Conservation (phyloP, 495 filamentous ascomycete genomes). For the Penicillium cosmopolitanum region DNA sequence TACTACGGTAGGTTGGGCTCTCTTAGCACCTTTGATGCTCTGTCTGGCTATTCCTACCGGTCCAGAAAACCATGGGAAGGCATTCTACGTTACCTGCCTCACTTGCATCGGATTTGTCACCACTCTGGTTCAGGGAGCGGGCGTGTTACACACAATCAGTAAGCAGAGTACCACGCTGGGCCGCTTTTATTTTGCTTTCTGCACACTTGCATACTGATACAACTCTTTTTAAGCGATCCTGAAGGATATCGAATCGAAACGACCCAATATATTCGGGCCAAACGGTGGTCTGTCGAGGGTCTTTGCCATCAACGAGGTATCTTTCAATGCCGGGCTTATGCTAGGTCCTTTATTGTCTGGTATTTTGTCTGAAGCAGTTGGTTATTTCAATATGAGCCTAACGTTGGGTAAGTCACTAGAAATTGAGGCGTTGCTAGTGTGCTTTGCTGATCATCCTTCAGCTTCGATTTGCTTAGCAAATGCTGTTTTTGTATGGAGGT, state of each 20-base stretch:
- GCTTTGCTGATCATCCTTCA: not conserved
- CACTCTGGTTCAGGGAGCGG: not conserved
- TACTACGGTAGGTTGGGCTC: constrained; percentile 15
- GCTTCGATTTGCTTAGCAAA: not conserved
- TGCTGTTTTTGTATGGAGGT: not conserved
- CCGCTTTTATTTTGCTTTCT: not conserved
- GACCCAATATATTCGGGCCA: not conserved
- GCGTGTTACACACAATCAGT: constrained; percentile 6
- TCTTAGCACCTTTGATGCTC: constrained; percentile 17
- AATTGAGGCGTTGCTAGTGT: not conserved
- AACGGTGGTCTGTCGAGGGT: constrained; percentile 4
- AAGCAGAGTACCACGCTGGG: not conserved
- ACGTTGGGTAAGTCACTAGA: constrained; percentile 16
- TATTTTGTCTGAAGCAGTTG: constrained; percentile 24
- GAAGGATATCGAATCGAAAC: not conserved
- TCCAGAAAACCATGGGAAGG: constrained; percentile 16
- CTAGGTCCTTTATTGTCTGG: constrained; percentile 34
- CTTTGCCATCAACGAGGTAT: constrained; percentile 29
- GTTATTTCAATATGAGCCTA: constrained; percentile 29
- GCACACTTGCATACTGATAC: not conserved
- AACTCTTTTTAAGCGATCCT: not conserved
- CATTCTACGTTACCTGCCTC: not conserved
- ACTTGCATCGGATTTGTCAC: not conserved
- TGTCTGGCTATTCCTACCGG: constrained; percentile 15
- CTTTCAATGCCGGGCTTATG: constrained; percentile 30